These are phyloP conservation scores for Rubia peregrina DNA, from an alignment of 305 asterid genomes.

Conservation along the genomic window DNA sequence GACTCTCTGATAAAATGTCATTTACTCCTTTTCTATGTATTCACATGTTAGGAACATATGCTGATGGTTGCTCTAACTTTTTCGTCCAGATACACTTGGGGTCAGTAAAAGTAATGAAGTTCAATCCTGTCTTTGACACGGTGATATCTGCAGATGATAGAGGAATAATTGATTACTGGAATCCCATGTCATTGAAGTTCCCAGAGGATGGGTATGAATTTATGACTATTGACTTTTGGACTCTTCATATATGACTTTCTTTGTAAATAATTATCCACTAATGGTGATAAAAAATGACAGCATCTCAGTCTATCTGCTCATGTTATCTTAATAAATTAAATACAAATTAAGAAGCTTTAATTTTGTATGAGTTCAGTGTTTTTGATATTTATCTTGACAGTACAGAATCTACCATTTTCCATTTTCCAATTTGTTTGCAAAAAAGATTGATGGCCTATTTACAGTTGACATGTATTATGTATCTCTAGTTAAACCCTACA, in stretches of 20 bases:
- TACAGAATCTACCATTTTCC: neutral
- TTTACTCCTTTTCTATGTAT: constrained; percentile 6
- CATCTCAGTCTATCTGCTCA: neutral
- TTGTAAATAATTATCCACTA: neutral
- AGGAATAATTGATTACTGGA: constrained; percentile 96
- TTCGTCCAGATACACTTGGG: constrained; percentile 64
- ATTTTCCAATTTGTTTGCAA: neutral
- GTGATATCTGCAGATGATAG: constrained; percentile 93
- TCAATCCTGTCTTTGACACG: constrained; percentile 71
- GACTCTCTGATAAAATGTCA: constrained; percentile 9
- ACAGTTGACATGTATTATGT: neutral
- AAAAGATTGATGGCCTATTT: neutral
- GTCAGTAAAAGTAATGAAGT: constrained; percentile 78
- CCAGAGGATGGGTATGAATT: constrained; percentile 66
- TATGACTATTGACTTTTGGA: neutral
- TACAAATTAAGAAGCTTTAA: neutral
- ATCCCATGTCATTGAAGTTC: constrained; percentile 72
- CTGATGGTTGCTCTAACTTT: constrained; percentile 18
- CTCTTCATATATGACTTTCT: neutral
- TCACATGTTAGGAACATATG: constrained; percentile 9
- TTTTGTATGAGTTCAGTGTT: neutral
- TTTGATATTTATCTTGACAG: neutral
- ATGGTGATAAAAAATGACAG: neutral
- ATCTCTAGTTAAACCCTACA: neutral
- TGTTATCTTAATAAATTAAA: neutral